Conservation (phyloP, 2,329 filamentous ascomycete species). For the Mycosphaerella arachidis region DNA sequence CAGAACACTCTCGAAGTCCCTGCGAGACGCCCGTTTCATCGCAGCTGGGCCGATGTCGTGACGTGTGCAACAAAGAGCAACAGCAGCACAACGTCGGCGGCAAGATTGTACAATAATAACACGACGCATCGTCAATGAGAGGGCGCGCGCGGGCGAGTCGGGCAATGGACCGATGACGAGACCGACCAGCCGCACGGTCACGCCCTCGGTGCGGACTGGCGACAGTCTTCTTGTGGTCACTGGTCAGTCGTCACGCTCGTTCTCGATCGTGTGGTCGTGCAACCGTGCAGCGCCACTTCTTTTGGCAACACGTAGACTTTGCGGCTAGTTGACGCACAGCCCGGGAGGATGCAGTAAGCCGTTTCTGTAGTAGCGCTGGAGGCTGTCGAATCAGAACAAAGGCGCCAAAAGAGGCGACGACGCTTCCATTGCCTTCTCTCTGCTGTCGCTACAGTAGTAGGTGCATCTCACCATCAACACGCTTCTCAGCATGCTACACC, state of each 20-base stretch:
- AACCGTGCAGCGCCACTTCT: neutral
- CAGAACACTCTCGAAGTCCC: neutral
- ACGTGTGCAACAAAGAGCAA: neutral
- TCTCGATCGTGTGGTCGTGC: neutral
- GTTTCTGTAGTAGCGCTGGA: neutral
- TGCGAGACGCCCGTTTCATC: constrained; percentile 2
- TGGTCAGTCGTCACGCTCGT: neutral
- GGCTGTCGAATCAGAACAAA: neutral
- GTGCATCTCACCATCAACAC: constrained; percentile 1
- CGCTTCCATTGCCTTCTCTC: no score
- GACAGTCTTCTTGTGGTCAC: no score
- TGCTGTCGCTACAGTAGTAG: no score
- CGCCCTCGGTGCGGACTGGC: neutral
- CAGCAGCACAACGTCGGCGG: neutral
- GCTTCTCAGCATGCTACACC: neutral
- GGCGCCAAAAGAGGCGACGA: no score
- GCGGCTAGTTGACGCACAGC: neutral
- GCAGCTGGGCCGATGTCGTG: neutral
- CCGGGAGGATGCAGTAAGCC: neutral
- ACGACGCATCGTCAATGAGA: neutral
- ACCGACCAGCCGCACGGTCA: neutral
- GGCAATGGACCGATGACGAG: neutral
- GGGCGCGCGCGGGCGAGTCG: neutral
- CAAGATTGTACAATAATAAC: neutral
- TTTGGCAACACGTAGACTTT: neutral